These are phyloP conservation scores for Coemansia sp. DNA, from an alignment of 192 early-diverging fungal genomes.

Conservation along the genomic window DNA sequence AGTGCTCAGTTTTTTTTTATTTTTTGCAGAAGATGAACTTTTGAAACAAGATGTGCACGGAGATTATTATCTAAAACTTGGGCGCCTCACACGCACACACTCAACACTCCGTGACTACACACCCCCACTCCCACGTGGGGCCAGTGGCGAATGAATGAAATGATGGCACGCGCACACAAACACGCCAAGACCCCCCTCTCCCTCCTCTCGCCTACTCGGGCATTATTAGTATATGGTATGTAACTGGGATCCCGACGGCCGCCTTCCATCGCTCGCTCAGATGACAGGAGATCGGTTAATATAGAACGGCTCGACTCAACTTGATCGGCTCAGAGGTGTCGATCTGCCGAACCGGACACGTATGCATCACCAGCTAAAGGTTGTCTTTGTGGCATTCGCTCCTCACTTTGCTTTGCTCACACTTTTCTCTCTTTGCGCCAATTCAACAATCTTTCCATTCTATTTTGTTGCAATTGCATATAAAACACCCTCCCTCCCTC, in stretches of 20 bases:
- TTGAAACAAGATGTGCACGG: not conserved
- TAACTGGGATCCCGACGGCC: too few species aligned
- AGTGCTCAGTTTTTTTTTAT: not conserved
- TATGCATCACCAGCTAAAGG: too few species aligned
- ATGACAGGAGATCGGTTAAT: too few species aligned
- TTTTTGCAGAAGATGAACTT: not conserved
- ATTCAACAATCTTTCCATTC: not conserved
- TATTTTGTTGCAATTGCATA: slow-evolving; percentile 3
- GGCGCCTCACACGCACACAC: not conserved
- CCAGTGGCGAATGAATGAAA: not conserved
- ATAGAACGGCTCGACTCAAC: too few species aligned
- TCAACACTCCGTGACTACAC: not conserved
- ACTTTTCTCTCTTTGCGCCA: too few species aligned
- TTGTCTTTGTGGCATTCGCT: too few species aligned
- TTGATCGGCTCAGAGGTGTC: too few species aligned
- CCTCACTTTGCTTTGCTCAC: too few species aligned
- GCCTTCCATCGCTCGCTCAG: too few species aligned
- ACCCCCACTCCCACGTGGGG: not conserved
- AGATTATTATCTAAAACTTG: not conserved
- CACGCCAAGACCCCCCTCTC: not conserved
- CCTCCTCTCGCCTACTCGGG: not conserved
- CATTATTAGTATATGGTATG: too few species aligned
- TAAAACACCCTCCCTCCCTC: not conserved
- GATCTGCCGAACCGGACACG: too few species aligned
- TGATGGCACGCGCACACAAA: not conserved